phyloP scores from a whole-genome alignment of 768 basidiomycete genomes.

The Serendipita sp. region DNA sequence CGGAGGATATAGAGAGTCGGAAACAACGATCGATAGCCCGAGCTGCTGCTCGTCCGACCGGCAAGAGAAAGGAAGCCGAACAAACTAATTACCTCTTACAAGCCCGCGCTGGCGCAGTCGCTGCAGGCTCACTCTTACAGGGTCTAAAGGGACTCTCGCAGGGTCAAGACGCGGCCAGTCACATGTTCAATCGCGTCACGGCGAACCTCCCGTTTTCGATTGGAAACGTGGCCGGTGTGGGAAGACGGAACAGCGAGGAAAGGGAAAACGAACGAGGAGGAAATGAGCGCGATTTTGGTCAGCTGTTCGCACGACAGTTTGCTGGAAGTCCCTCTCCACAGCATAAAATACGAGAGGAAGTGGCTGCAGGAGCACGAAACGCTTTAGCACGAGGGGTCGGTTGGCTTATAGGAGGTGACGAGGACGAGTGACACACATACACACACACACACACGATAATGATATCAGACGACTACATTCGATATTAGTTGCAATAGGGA shows the following conservation, averaged over 20 bases:
- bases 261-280: slow-evolving; percentile 18
- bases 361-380: slow-evolving; percentile 56
- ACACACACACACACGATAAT: too few species aligned
- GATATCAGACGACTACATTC: too few species aligned
- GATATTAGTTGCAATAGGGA: too few species aligned
- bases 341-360: slow-evolving; percentile 24
- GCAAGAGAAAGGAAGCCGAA: not conserved
- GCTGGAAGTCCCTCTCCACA: not conserved
- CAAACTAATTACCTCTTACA: not conserved
- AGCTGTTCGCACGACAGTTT: slow-evolving; percentile 26
- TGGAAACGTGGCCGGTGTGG: slow-evolving; percentile 22
- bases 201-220: slow-evolving; percentile 59
- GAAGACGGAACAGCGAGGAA: slow-evolving; percentile 25
- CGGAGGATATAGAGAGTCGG: slow-evolving; percentile 38
- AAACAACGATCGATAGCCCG: slow-evolving; percentile 15
- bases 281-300: slow-evolving; percentile 17
- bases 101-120: not conserved
- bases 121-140: not conserved
- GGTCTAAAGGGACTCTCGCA: slow-evolving; percentile 2
- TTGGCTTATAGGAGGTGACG: slow-evolving; percentile 83
- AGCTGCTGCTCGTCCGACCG: not conserved
- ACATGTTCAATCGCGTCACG: slow-evolving; percentile 62
- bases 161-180: slow-evolving; percentile 28
- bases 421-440: not conserved
- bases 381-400: slow-evolving; percentile 83